phyloP scores from a whole-genome alignment of 1,284 basidiomycete species.

The Cutaneotrichosporon dermatis region DNA sequence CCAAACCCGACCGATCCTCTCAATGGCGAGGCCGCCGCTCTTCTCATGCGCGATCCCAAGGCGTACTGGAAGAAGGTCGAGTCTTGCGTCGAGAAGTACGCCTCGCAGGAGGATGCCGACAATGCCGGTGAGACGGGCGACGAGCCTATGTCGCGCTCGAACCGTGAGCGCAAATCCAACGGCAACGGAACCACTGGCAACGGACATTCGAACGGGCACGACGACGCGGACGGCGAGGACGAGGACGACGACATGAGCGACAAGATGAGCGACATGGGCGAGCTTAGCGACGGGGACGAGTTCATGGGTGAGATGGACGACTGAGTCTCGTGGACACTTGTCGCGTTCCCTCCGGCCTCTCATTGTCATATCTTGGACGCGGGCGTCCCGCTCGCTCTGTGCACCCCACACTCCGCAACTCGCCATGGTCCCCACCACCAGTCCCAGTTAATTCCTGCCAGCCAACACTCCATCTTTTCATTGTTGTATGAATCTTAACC shows the following conservation, averaged over 20 bases:
- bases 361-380: too few relatives aligned
- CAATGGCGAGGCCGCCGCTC: conserved; percentile 93
- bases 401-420: too few relatives aligned
- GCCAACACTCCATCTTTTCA: background rate
- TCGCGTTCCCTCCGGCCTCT: too few relatives aligned
- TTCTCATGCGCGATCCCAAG: conserved; percentile 94
- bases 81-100: conserved; percentile 52
- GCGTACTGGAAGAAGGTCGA: conserved; percentile 89
- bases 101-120: conserved; percentile 48
- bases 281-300: conserved; percentile 70
- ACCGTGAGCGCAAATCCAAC: conserved; percentile 1
- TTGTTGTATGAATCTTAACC: conserved; percentile 16
- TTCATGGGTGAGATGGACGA: conserved; percentile 42
- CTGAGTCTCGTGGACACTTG: conserved; percentile 7
- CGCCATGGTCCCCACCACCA: too few relatives aligned
- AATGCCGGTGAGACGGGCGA: conserved; percentile 44
- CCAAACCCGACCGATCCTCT: conserved; percentile 97
- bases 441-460: too few relatives aligned
- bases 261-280: conserved; percentile 89
- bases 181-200: conserved; percentile 13
- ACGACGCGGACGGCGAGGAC: conserved; percentile 59
- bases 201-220: conserved; percentile 40
- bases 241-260: conserved; percentile 62
- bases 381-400: too few relatives aligned
- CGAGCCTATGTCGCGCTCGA: conserved; percentile 26